Percentiles rank a stretch among this genome's conserved stretches.
Conservation (phyloP, 768 basidiomycete species). For the Suillus clintonianus region DNA sequence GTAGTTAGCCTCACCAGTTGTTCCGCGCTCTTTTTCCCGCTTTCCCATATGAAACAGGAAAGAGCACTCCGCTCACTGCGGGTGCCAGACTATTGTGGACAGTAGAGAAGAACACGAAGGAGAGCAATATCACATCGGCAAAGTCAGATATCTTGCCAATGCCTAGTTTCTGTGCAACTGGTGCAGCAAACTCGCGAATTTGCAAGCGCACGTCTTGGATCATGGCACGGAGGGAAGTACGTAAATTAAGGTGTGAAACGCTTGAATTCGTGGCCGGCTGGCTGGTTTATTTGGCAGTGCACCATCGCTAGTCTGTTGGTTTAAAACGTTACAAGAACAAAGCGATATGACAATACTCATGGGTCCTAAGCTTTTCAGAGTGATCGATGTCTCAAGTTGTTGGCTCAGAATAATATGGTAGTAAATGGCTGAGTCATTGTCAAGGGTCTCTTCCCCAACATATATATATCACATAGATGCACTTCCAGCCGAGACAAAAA, state of each 20-base stretch:
- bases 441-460: conserved; percentile 20
- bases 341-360: background rate
- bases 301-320: background rate
- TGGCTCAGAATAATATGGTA: conserved; percentile 2
- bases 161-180: conserved; percentile 38
- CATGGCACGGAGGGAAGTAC: conserved; percentile 14
- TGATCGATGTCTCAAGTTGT: background rate
- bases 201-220: conserved; percentile 30
- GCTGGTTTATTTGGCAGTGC: background rate
- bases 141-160: conserved; percentile 57
- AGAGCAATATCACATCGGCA: conserved; percentile 52
- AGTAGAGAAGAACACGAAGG: conserved; percentile 57
- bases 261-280: background rate
- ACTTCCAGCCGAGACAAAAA: conserved; percentile 18
- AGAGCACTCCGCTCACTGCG: conserved; percentile 45
- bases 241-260: background rate
- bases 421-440: background rate
- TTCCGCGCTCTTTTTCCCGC: conserved; percentile 50
- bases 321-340: background rate
- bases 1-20: conserved; percentile 53
- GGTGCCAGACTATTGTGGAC: conserved; percentile 65
- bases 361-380: background rate
- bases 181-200: conserved; percentile 30
- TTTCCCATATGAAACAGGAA: conserved; percentile 50
- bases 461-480: conserved; percentile 33